Evolutionary conservation across 2,329 filamentous ascomycete genomes (phyloP).

Genomic region (Pseudophaeomoniella oleicola): DNA sequence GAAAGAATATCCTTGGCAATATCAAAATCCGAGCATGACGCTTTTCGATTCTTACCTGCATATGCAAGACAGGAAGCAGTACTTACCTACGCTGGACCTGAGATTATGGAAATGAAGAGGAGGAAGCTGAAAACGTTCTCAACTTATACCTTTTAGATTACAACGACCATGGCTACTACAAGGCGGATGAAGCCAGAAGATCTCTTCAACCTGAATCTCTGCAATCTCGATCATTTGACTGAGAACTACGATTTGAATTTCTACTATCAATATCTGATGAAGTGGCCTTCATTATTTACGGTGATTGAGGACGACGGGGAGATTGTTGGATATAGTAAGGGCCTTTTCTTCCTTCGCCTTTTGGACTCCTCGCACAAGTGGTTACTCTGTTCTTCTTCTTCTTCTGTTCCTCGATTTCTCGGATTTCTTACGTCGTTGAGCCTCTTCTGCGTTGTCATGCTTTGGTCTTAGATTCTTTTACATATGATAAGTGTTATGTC

Average conservation of each 20-base stretch:
- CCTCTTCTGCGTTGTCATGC: too few relatives aligned
- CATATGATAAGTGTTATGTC: neutral
- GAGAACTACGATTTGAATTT: slow-evolving; percentile 94
- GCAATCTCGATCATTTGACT: slow-evolving; percentile 92
- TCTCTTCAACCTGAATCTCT: slow-evolving; percentile 78
- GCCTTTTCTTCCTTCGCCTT: neutral
- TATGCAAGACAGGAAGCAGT: too few relatives aligned
- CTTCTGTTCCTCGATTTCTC: neutral
- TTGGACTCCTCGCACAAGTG: neutral
- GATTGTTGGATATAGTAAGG: slow-evolving; percentile 82
- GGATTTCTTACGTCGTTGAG: neutral
- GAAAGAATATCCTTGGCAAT: too few relatives aligned
- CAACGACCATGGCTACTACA: slow-evolving; percentile 57
- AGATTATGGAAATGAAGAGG: too few relatives aligned
- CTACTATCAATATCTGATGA: slow-evolving; percentile 89
- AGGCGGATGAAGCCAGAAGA: slow-evolving; percentile 74
- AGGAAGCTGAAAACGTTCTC: neutral
- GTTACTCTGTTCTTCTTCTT: neutral
- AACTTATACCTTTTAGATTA: neutral
- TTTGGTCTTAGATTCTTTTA: too few relatives aligned
- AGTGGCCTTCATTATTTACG: slow-evolving; percentile 90
- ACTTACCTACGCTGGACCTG: too few relatives aligned
- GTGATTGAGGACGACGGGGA: slow-evolving; percentile 82
- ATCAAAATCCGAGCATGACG: too few relatives aligned
- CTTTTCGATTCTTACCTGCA: too few relatives aligned